Conservation (phyloP, 2,329 filamentous ascomycete species). For the Mycosphaerella arachidis region DNA sequence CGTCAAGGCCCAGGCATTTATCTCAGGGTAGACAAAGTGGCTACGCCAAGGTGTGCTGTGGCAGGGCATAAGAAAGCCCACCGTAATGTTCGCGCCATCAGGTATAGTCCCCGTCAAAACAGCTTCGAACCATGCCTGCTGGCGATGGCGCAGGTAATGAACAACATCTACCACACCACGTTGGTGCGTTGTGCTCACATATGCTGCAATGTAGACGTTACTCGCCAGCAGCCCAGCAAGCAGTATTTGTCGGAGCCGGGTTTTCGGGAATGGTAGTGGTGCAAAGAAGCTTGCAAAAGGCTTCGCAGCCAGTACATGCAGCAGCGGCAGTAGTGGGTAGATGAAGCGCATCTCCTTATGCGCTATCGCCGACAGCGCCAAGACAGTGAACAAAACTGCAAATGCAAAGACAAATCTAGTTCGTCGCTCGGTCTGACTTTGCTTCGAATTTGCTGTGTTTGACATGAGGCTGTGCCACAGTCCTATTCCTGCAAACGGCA, state of each 20-base stretch:
- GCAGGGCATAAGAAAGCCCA: slow-evolving; percentile 88
- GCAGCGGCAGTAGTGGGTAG: slow-evolving; percentile 81
- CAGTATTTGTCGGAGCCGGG: slow-evolving; percentile 47
- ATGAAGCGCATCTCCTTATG: slow-evolving; percentile 99
- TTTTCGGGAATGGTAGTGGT: slow-evolving; percentile 28
- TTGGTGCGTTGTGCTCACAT: slow-evolving; percentile 73
- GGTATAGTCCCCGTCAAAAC: not conserved
- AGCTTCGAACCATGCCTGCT: slow-evolving; percentile 22
- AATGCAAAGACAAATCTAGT: slow-evolving; percentile 51
- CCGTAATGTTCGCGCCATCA: slow-evolving; percentile 40
- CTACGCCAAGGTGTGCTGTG: slow-evolving; percentile 95
- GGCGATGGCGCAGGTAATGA: slow-evolving; percentile 65
- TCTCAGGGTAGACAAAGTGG: slow-evolving; percentile 69
- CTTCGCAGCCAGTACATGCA: slow-evolving; percentile 74
- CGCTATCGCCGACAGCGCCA: slow-evolving; percentile 68
- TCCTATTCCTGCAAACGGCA: slow-evolving; percentile 69
- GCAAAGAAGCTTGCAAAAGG: slow-evolving; percentile 62
- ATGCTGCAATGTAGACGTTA: slow-evolving; percentile 69
- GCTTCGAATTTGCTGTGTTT: not conserved
- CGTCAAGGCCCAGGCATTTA: slow-evolving; percentile 77
- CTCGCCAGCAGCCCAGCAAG: slow-evolving; percentile 52
- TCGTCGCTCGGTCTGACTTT: slow-evolving; percentile 10
- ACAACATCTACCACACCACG: slow-evolving; percentile 72
- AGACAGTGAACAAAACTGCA: slow-evolving; percentile 55
- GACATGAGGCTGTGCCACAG: slow-evolving; percentile 46